Conservation (phyloP, 176 grass and related monocot genomes). For the Poa pratensis region DNA sequence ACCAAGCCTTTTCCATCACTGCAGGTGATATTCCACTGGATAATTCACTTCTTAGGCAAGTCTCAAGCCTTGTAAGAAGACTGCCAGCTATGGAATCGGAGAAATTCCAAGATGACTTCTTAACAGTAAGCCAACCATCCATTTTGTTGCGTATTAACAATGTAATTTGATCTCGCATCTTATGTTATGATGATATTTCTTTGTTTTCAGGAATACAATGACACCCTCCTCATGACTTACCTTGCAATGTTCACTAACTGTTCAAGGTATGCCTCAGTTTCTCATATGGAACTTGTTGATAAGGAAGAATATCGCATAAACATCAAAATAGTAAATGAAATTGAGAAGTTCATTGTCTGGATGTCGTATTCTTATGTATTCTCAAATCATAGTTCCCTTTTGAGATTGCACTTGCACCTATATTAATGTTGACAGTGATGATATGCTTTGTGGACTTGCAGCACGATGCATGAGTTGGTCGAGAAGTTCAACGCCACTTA, state of each 20-base stretch:
- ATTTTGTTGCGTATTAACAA: slow-evolving; percentile 12
- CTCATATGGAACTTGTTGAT: not conserved
- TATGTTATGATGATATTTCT: not conserved
- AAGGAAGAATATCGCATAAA: not conserved
- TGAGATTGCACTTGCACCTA: not conserved
- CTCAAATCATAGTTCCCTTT: not conserved
- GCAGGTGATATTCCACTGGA: slow-evolving; percentile 80
- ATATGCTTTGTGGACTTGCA: slow-evolving; percentile 38
- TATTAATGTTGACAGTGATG: not conserved
- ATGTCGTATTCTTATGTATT: not conserved
- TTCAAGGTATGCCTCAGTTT: slow-evolving; percentile 58
- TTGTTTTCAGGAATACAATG: slow-evolving; percentile 89
- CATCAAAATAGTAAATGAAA: not conserved
- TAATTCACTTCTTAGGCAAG: slow-evolving; percentile 95
- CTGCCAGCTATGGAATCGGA: slow-evolving; percentile 91
- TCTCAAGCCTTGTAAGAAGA: slow-evolving; percentile 94
- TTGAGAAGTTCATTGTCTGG: not conserved
- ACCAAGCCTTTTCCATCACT: slow-evolving; percentile 12
- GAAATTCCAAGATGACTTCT: slow-evolving; percentile 97
- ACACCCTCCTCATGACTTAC: slow-evolving; percentile 97
- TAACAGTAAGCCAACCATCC: slow-evolving; percentile 66
- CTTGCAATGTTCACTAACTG: slow-evolving; percentile 97
- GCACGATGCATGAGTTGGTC: slow-evolving; percentile 93
- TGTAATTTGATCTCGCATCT: not conserved
- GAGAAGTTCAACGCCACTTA: slow-evolving; percentile 90